phyloP scores from a whole-genome alignment of 306 rosid genomes.

The apple (Malus domestica) region ASM211411v1 NC_041794.1:32274001-32274500 shows the following conservation, averaged over 20 bases:
- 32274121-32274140: neutral
- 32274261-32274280: neutral
- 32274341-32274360: neutral
- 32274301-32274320: neutral
- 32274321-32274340: neutral
- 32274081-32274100: neutral
- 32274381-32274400: conserved; percentile 9
- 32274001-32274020: conserved; percentile 14
- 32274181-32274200: neutral
- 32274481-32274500: conserved; percentile 91
- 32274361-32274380: neutral
- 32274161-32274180: neutral
- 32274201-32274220: neutral
- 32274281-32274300: conserved; percentile 5
- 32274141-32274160: neutral
- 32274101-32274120: neutral
- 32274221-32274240: neutral
- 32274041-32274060: conserved; percentile 6
- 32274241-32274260: neutral
- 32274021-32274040: conserved; percentile 1
- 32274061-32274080: conserved; percentile 3
- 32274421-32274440: neutral
- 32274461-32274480: conserved; percentile 24
- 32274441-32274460: neutral
- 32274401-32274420: neutral